Percentiles rank a stretch among this genome's conserved stretches.
phyloP scores from a whole-genome alignment of 768 basidiomycete genomes.

The Serendipita sp. region DNA sequence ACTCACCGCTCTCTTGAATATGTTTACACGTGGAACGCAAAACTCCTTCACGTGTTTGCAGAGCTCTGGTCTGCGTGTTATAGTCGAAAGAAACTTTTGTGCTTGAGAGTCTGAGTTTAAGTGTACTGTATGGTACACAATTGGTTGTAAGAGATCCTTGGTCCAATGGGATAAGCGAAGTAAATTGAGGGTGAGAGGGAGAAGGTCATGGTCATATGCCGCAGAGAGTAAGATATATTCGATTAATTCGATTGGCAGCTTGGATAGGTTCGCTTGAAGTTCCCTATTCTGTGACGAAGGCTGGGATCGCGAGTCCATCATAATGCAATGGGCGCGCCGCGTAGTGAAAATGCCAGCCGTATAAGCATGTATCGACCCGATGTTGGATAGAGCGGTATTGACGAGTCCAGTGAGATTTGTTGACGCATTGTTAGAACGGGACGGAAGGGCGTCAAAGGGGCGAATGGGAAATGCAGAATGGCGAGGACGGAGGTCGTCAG shows the following conservation, averaged over 20 bases:
- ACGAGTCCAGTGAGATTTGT: neutral
- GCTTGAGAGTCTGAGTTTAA: neutral
- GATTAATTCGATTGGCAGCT: neutral
- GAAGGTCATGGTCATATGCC: neutral
- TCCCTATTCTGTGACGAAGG: neutral
- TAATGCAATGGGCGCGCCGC: too few relatives aligned
- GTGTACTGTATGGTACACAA: neutral
- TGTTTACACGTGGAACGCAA: neutral
- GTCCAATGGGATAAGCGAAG: neutral
- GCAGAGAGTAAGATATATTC: neutral
- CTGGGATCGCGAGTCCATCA: neutral
- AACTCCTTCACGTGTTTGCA: neutral
- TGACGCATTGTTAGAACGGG: neutral
- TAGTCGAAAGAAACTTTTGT: neutral
- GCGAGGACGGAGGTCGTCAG: neutral
- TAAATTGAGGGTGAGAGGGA: neutral
- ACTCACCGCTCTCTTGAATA: slow-evolving; percentile 1
- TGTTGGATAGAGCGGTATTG: neutral
- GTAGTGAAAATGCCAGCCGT: too few relatives aligned
- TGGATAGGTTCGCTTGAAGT: neutral
- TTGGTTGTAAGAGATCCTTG: neutral
- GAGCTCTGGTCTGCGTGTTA: neutral
- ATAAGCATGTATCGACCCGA: too few relatives aligned
- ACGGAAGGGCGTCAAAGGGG: neutral
- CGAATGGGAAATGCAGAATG: neutral